Conservation (phyloP, 2,329 filamentous ascomycete genomes). For the Claviceps pusilla region DNA sequence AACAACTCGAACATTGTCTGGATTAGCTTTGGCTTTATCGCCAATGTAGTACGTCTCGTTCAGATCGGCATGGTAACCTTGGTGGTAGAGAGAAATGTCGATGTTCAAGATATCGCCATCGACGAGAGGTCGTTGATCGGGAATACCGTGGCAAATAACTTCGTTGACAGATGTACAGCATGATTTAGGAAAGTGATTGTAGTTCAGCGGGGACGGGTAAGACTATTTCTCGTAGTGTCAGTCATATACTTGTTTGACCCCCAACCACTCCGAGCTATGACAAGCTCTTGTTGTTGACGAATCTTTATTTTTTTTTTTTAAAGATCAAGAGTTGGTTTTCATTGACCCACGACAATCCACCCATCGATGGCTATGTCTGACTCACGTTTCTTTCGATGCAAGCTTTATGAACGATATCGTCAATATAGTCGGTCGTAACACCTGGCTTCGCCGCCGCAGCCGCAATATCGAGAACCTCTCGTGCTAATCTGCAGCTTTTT, state of each 20-base stretch:
- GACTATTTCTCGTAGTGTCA: constrained; percentile 41
- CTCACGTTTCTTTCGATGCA: constrained; percentile 83
- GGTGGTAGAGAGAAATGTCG: constrained; percentile 86
- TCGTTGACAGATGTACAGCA: constrained; percentile 95
- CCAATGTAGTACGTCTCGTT: constrained; percentile 99
- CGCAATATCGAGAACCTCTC: constrained; percentile 87
- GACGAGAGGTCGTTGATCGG: constrained; percentile 69
- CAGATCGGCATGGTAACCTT: constrained; percentile 86
- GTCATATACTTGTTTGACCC: not conserved
- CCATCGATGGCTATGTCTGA: constrained; percentile 2
- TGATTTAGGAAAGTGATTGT: constrained; percentile 93
- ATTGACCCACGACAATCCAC: not conserved
- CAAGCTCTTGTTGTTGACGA: not conserved
- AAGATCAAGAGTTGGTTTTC: no score
- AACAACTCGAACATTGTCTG: constrained; percentile 77
- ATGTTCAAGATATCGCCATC: constrained; percentile 97
- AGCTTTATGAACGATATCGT: constrained; percentile 87
- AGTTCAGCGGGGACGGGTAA: constrained; percentile 89
- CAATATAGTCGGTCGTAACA: constrained; percentile 88
- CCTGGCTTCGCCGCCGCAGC: constrained; percentile 75
- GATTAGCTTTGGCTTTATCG: constrained; percentile 66
- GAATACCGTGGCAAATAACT: constrained; percentile 96
- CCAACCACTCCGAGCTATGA: not conserved
- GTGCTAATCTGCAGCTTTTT: constrained; percentile 71
- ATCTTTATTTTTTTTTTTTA: not conserved